These are phyloP conservation scores for Suillus bovinus DNA, from an alignment of 768 basidiomycete species.

Conservation along the genomic window DNA sequence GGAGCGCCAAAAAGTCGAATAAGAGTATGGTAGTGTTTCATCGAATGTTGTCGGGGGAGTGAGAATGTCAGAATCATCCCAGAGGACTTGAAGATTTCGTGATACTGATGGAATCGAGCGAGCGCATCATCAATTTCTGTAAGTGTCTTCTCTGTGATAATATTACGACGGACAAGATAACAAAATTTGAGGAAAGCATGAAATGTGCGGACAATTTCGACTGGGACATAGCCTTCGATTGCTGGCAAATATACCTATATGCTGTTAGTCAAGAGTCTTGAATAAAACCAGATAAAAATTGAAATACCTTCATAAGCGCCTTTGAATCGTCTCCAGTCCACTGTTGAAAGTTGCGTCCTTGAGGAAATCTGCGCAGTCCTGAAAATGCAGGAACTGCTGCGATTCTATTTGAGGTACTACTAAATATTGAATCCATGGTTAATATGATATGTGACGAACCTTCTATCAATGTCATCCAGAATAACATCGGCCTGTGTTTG, in stretches of 20 bases:
- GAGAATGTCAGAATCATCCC: slow-evolving; percentile 14
- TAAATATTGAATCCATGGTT: neutral
- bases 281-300: neutral
- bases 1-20: slow-evolving; percentile 32
- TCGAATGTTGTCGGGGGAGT: slow-evolving; percentile 33
- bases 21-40: slow-evolving; percentile 26
- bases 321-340: slow-evolving; percentile 37
- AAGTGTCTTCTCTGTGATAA: slow-evolving; percentile 15
- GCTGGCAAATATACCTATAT: slow-evolving; percentile 6
- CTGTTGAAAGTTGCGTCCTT: slow-evolving; percentile 32
- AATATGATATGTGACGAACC: slow-evolving; percentile 22
- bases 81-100: slow-evolving; percentile 14
- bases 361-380: slow-evolving; percentile 24
- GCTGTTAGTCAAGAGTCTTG: neutral
- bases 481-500: slow-evolving; percentile 25
- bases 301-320: slow-evolving; percentile 8
- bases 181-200: slow-evolving; percentile 28
- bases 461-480: slow-evolving; percentile 36
- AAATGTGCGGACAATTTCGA: neutral
- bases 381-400: slow-evolving; percentile 16
- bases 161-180: slow-evolving; percentile 20
- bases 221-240: slow-evolving; percentile 7
- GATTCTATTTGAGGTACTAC: slow-evolving; percentile 11
- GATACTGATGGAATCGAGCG: slow-evolving; percentile 19
- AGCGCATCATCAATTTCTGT: slow-evolving; percentile 12